phyloP scores from a whole-genome alignment of 768 basidiomycete species.

The Mrakia frigida region DNA sequence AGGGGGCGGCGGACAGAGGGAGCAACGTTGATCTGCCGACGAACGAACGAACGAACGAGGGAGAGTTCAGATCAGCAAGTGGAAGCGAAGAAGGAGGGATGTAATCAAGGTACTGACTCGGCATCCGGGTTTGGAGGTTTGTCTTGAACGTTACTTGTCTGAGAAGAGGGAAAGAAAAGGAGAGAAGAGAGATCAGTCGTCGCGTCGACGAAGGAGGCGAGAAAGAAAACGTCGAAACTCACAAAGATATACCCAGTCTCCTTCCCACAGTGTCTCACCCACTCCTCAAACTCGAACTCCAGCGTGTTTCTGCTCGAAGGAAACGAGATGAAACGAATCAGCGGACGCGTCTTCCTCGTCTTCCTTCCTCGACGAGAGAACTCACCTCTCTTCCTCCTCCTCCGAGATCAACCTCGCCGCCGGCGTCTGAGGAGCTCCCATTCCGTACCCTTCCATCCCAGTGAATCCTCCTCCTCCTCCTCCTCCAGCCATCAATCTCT shows the following conservation, averaged over 20 bases:
- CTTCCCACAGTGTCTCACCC: background rate
- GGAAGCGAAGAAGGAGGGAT: background rate
- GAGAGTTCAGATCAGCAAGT: background rate
- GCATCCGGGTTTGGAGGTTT: background rate
- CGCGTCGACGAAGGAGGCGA: background rate
- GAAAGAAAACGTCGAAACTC: background rate
- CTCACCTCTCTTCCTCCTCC: slow-evolving; percentile 5
- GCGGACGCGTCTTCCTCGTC: background rate
- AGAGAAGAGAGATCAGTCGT: background rate
- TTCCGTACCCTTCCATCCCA: background rate
- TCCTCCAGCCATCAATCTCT: background rate
- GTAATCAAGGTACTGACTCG: background rate
- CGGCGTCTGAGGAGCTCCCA: background rate
- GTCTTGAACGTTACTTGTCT: background rate
- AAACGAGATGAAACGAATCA: background rate
- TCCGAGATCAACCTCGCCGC: background rate
- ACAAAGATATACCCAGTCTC: background rate
- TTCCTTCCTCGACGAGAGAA: background rate
- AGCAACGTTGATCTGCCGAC: background rate
- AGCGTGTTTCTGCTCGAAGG: background rate
- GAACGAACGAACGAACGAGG: background rate
- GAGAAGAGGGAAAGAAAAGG: background rate
- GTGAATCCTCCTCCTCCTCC: background rate
- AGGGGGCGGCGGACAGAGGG: background rate
- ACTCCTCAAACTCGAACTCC: slow-evolving; percentile 3